These are phyloP conservation scores for Globisporangium yorkense DNA, from an alignment of 352 stramenopile species.

Conservation along the genomic window DNA sequence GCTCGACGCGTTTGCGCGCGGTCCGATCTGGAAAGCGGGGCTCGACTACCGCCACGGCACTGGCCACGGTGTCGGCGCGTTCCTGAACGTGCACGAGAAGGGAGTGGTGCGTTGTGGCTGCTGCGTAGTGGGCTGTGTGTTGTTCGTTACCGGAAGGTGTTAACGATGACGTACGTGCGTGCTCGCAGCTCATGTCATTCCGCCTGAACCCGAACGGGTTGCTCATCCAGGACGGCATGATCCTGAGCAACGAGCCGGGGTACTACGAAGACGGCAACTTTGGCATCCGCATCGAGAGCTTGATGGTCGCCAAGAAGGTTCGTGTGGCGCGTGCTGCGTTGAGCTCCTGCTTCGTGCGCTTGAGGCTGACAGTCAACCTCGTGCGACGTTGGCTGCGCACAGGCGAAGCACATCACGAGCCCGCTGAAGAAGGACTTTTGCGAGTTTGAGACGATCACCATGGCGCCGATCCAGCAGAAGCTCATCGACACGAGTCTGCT, in stretches of 20 bases:
- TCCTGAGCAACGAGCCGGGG: slow-evolving; percentile 97
- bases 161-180: not conserved
- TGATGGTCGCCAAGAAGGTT: slow-evolving; percentile 93
- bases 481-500: slow-evolving; percentile 94
- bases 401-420: slow-evolving; percentile 58
- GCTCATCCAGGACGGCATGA: slow-evolving; percentile 93
- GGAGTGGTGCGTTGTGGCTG: slow-evolving; percentile 33
- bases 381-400: not conserved
- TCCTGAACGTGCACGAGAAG: slow-evolving; percentile 97
- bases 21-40: slow-evolving; percentile 91
- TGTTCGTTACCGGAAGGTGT: not conserved
- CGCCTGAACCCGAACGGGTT: slow-evolving; percentile 74
- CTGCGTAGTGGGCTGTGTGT: slow-evolving; percentile 2
- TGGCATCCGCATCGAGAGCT: slow-evolving; percentile 99
- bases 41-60: slow-evolving; percentile 98
- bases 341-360: no score
- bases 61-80: slow-evolving; percentile 95
- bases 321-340: slow-evolving; percentile 5
- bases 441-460: slow-evolving; percentile 95
- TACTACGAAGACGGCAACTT: slow-evolving; percentile 98
- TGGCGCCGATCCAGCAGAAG: slow-evolving; percentile 98
- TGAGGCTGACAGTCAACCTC: not conserved
- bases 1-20: slow-evolving; percentile 95
- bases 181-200: slow-evolving; percentile 67
- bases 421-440: slow-evolving; percentile 88